Evolutionary conservation across 257 asterid species (phyloP), one percentile per base, ranked within the genome.

Genomic region (Nicotiana paniculata): DNA sequence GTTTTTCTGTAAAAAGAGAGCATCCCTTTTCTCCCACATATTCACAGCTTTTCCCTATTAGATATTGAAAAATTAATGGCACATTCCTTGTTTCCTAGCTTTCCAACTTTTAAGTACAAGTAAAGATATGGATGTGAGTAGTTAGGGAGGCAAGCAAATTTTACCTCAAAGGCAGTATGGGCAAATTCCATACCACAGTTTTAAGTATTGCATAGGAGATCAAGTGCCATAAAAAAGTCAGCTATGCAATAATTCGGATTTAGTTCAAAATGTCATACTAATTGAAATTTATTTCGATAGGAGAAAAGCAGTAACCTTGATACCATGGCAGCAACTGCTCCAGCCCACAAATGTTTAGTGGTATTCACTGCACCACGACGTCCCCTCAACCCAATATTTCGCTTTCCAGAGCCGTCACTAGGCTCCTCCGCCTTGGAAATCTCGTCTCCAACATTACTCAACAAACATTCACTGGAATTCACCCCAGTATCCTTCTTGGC

Each of bases 261-360:
- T 43, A 72, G 78, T 72, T 72, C 35, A 72, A 72, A n/a, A 18
- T 46, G 35, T 21, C 37, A 63, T 3, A 21, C 24, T 21, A 26
- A 26, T 24, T 28, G n/a, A 64, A 64, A 26, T 12, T 43, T 4
- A 69, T 12, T n/a, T 5, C 6, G 6, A 70, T 32, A 4, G 61
- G 12, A 72, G 24, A 76, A 72, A 63, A 8, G 24, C 39, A 82
- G 54, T 74, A 37, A 92, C 99, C 99, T 91, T 16, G 99, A 89
- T 84, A 96, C 93, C 99, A 92, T 94, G 51, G 99, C 97, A 59
- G 99, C 96, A 33, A 91, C 91, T 69, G 97, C 99, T 57, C 99
- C 99, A 18, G 99, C 93, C 96, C 99, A 96, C 84, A 96, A 90
- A 88, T 96, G 99, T 86, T 93, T 94, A 87, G 93, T 89, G 84